These are phyloP conservation scores for Russula emetica DNA, from an alignment of 768 basidiomycete species.

Conservation along the genomic window DNA sequence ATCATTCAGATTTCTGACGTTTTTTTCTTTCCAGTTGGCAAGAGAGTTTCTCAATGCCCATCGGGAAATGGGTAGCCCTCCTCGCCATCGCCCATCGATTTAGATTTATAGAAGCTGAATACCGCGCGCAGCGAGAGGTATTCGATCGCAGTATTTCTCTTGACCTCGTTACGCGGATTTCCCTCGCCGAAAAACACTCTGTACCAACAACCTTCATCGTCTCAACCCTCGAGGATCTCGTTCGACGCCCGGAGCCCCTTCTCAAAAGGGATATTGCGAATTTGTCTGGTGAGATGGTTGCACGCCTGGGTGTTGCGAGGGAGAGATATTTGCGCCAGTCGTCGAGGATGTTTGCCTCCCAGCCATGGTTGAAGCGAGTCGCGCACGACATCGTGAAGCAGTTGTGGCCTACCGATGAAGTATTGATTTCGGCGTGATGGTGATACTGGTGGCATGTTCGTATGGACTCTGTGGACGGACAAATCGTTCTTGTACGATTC, in stretches of 20 bases:
- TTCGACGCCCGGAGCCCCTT: not conserved
- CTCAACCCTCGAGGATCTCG: slow-evolving; percentile 3
- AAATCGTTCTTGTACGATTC: not conserved
- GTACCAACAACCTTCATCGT: not conserved
- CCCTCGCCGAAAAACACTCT: not conserved
- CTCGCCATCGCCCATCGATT: slow-evolving; percentile 9
- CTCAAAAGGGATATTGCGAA: not conserved
- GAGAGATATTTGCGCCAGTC: slow-evolving; percentile 1
- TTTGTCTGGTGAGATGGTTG: not conserved
- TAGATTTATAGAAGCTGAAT: slow-evolving; percentile 6
- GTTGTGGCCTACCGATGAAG: not conserved
- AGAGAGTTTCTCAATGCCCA: slow-evolving; percentile 7
- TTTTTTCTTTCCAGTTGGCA: not conserved
- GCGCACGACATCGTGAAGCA: slow-evolving; percentile 1
- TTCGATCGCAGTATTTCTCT: not conserved
- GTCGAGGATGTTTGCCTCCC: not conserved
- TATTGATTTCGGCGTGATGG: not conserved
- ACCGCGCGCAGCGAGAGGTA: slow-evolving; percentile 12
- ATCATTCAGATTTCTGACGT: not conserved
- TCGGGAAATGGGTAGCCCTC: not conserved
- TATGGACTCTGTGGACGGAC: not conserved
- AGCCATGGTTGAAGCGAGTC: not conserved
- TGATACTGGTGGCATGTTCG: not conserved
- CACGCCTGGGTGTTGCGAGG: not conserved
- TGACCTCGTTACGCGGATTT: not conserved